Evolutionary conservation across 2,329 filamentous ascomycete species (phyloP).

Genomic region (Colletotrichum sp.): DNA sequence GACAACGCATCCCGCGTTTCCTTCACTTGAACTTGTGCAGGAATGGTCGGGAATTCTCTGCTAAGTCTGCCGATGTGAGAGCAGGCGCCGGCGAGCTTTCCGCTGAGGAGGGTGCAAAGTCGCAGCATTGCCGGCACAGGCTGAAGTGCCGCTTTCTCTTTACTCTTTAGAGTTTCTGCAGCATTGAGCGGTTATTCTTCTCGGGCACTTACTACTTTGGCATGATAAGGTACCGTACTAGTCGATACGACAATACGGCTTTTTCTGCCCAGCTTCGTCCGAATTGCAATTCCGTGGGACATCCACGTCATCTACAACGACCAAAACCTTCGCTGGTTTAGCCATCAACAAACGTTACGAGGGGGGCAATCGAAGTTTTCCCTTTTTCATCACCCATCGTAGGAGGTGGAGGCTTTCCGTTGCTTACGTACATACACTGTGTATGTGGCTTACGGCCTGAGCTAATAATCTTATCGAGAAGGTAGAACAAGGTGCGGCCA

Average conservation of each 20-base stretch:
- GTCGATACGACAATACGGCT: neutral
- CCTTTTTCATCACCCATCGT: neutral
- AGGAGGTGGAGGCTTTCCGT: neutral
- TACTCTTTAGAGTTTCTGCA: neutral
- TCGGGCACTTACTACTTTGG: neutral
- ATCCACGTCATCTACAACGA: neutral
- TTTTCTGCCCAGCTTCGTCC: neutral
- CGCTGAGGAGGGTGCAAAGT: neutral
- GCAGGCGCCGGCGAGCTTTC: neutral
- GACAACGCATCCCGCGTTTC: neutral
- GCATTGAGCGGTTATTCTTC: neutral
- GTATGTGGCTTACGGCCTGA: neutral
- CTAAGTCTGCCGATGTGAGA: neutral
- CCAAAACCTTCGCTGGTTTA: neutral
- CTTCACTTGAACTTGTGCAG: neutral
- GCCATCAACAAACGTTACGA: neutral
- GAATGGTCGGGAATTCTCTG: neutral
- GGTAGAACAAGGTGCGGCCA: conserved; percentile 19
- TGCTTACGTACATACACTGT: neutral
- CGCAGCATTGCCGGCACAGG: neutral
- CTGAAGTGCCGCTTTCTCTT: neutral
- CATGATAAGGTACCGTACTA: neutral
- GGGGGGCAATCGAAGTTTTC: neutral
- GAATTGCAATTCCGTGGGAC: neutral
- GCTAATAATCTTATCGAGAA: neutral